A percentile compares a stretch with the other conserved stretches of the same genome.
Conservation (phyloP, 345 rosid species). For the Citrus mangshanensis region DNA sequence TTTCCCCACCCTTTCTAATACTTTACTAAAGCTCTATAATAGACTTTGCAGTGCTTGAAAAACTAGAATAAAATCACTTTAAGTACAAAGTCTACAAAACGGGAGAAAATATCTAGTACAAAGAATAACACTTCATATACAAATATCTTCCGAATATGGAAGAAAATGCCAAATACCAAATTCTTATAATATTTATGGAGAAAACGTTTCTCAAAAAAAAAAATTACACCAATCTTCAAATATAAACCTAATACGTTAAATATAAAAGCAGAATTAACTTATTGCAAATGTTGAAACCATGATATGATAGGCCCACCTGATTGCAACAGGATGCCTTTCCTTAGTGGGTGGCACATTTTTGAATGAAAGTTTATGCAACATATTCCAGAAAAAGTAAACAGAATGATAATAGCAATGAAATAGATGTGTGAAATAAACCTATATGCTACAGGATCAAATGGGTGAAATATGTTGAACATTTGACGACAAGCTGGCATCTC, state of each 20-base stretch:
- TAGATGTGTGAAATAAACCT: conserved; percentile 45
- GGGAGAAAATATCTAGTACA: not conserved
- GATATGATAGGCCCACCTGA: not conserved
- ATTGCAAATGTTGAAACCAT: not conserved
- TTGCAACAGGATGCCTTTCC: not conserved
- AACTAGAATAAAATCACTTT: not conserved
- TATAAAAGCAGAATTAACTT: not conserved
- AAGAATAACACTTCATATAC: not conserved
- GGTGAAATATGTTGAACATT: conserved; percentile 98
- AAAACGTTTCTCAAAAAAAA: not conserved
- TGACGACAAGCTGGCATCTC: conserved; percentile 95
- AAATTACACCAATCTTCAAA: not conserved
- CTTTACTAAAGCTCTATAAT: not conserved
- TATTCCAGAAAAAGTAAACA: not conserved
- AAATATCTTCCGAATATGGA: not conserved
- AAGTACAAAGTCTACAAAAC: not conserved
- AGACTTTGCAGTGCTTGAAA: not conserved
- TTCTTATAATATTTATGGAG: not conserved
- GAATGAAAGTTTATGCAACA: not conserved
- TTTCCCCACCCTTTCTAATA: not conserved
- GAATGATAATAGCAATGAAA: not conserved
- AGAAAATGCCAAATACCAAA: not conserved
- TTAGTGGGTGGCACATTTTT: not conserved
- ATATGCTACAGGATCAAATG: conserved; percentile 98
- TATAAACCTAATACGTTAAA: not conserved